Conservation (phyloP, 495 filamentous ascomycete genomes). For the Penicillium longicatenatum region DNA sequence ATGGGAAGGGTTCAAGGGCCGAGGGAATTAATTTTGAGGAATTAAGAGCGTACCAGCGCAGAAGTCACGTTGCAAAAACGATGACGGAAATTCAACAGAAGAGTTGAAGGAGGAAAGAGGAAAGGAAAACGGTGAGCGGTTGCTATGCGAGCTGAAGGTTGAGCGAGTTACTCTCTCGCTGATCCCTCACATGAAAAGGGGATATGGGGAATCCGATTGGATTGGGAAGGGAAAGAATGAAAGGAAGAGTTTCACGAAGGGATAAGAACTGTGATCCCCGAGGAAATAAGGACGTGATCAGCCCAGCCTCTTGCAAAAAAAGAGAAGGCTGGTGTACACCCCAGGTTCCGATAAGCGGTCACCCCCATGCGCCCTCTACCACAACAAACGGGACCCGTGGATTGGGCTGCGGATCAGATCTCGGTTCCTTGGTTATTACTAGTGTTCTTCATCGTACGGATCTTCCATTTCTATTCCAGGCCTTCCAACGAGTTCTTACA, state of each 20-base stretch:
- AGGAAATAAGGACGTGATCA: neutral
- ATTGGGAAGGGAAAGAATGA: constrained; percentile 16
- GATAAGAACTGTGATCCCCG: constrained; percentile 4
- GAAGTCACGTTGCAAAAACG: constrained; percentile 22
- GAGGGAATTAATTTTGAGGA: constrained; percentile 9
- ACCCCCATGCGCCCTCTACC: neutral
- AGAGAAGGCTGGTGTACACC: constrained; percentile 10
- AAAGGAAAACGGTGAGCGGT: constrained; percentile 23
- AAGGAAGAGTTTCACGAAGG: constrained; percentile 8
- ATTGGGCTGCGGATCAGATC: neutral
- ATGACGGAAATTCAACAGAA: constrained; percentile 14
- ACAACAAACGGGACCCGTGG: constrained; percentile 5
- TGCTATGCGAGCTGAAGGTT: constrained; percentile 20
- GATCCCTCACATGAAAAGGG: constrained; percentile 30
- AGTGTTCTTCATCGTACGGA: too few species aligned
- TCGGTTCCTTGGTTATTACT: neutral
- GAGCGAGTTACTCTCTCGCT: constrained; percentile 18
- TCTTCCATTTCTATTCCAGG: too few species aligned
- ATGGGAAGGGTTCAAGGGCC: neutral
- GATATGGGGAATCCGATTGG: constrained; percentile 4
- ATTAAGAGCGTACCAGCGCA: constrained; percentile 34
- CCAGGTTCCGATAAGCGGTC: neutral
- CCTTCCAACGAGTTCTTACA: too few species aligned
- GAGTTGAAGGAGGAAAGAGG: constrained; percentile 10
- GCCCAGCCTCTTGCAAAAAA: constrained; percentile 10